Evolutionary conservation across 352 stramenopile species (phyloP).

Genomic region (Phytophthora rubi): DNA sequence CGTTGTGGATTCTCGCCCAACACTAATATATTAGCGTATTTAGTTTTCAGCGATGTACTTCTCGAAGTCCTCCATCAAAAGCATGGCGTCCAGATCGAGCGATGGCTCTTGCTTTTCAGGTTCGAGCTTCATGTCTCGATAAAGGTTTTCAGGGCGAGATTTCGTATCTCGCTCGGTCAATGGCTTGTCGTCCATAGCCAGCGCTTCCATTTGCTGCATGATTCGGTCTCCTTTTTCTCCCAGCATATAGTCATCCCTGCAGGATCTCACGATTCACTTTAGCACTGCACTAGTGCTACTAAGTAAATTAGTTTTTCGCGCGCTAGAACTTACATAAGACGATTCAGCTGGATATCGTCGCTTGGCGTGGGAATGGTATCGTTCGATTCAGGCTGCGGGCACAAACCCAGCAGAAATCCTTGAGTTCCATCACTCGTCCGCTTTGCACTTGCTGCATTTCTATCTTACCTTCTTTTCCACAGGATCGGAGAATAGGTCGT

Average conservation of each 20-base stretch:
- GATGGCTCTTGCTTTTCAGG: slow-evolving; percentile 9
- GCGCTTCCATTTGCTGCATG: slow-evolving; percentile 59
- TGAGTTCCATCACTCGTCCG: neutral
- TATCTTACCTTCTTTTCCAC: slow-evolving; percentile 4
- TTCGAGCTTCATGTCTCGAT: neutral
- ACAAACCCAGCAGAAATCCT: neutral
- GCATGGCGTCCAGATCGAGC: slow-evolving; percentile 20
- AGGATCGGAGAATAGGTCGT: slow-evolving; percentile 10
- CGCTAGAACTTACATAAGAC: slow-evolving; percentile 41
- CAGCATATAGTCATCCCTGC: slow-evolving; percentile 62
- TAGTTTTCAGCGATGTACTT: slow-evolving; percentile 63
- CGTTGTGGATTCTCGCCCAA: slow-evolving; percentile 21
- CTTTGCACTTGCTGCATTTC: neutral
- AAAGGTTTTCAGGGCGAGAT: neutral
- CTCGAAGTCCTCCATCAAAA: slow-evolving; percentile 52
- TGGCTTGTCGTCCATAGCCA: slow-evolving; percentile 23
- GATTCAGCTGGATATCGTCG: slow-evolving; percentile 43
- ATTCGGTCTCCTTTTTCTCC: slow-evolving; percentile 46
- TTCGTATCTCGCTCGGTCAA: neutral
- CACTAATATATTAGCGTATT: slow-evolving; percentile 37
- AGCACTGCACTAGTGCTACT: too few species aligned
- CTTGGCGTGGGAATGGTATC: slow-evolving; percentile 4
- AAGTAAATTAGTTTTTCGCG: neutral
- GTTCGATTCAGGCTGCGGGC: neutral
- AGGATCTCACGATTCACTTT: neutral